A percentile compares a stretch with the other conserved stretches of the same genome.
phyloP scores from a whole-genome alignment of 2,329 filamentous ascomycete genomes.

The Fusarium poae region DNA sequence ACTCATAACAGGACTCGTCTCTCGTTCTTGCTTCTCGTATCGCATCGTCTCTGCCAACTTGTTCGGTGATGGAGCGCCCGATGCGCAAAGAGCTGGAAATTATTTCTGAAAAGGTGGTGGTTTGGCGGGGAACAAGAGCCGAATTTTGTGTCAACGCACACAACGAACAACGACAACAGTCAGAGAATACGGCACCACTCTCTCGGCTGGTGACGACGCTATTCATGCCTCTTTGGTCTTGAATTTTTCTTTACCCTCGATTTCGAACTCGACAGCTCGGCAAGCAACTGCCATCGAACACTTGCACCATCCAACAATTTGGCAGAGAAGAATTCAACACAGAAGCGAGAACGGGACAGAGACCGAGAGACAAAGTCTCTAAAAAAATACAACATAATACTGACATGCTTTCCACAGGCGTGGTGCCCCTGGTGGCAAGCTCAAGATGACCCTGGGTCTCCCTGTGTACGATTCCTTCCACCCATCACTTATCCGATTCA shows the following conservation, averaged over 20 bases:
- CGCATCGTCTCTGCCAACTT: constrained; percentile 33
- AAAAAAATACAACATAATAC: constrained; percentile 35
- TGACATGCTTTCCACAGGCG: constrained; percentile 65
- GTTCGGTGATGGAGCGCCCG: constrained; percentile 15
- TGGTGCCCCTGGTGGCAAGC: constrained; percentile 99
- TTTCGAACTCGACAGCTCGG: background rate
- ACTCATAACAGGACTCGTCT: constrained; percentile 10
- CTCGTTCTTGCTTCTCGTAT: constrained; percentile 7
- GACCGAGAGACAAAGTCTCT: constrained; percentile 6
- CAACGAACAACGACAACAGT: constrained; percentile 31
- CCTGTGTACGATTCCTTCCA: constrained; percentile 78
- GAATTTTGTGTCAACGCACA: constrained; percentile 32
- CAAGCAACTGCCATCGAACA: background rate
- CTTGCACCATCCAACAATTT: constrained; percentile 6
- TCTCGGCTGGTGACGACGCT: constrained; percentile 5
- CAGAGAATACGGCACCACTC: constrained; percentile 8
- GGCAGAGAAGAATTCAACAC: constrained; percentile 33
- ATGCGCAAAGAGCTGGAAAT: constrained; percentile 31
- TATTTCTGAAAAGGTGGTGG: constrained; percentile 14
- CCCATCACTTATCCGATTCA: constrained; percentile 21
- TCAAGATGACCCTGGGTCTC: constrained; percentile 99
- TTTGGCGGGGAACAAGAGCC: constrained; percentile 33
- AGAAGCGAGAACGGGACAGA: constrained; percentile 24
- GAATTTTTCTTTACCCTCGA: constrained; percentile 22
- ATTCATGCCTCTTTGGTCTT: constrained; percentile 9